Evolutionary conservation across 257 asterid species (phyloP), one percentile per base, ranked within the genome.

Genomic region (Jasminum sambac): DNA sequence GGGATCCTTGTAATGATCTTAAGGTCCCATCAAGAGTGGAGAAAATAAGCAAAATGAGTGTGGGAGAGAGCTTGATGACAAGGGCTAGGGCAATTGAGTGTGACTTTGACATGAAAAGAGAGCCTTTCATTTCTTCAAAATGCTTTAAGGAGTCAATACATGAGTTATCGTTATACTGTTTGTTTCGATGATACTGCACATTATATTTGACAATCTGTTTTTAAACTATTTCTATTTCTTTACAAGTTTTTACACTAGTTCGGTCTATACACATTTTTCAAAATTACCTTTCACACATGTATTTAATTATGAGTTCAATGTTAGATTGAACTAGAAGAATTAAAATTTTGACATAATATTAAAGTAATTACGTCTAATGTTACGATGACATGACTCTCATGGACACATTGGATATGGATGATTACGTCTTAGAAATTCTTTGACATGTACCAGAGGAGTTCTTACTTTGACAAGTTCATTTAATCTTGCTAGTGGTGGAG

Each of bases 21-120:
- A 40, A 50, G 61, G 60, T 24, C 61, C 65, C 59, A 72, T 24
- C 61, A 34, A 72, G 77, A 70, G 69, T 67, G 43, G 38, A 43
- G 66, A 77, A 74, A 48, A 68, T 63, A 43, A 60, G 70, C 77
- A 80, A 74, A 78, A 80, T 76, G n/a, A n/a, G 79, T 80, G 84
- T 78, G 77, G 1, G 26, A 19, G 25, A 17, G 60, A 19, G 60
- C 60, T 50, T 17, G 70, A 55, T 62, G 58, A 66, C 64, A 66
- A 26, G 76, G 14, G 41, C 68, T 26, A 5, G 0, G 37, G 23
- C 66, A 69, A 68, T 57, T 71, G 68, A 79, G 77, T 77, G 76
- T 21, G 74, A 79, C 30, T 68, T 83, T 77, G 84, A 83, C 84
- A 77, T 72, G 61, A 82, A 79, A 72, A 60, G 34, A 59, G 11